Base-by-base conservation (phyloP, 2,329 filamentous ascomycete genomes). In the Alternaria ventricosa region DNA sequence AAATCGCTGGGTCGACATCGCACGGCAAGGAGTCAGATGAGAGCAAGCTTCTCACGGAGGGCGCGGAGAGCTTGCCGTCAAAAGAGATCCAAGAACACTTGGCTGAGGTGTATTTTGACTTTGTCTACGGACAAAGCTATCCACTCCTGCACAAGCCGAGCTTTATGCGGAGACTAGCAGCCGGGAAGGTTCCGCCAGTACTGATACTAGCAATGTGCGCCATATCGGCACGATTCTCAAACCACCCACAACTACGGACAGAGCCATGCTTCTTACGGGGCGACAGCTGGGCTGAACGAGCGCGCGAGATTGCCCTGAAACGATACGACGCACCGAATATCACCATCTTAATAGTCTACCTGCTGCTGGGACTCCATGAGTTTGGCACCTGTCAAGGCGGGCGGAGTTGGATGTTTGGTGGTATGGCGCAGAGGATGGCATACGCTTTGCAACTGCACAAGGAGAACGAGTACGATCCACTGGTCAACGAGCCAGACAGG, bases 361-460 rank as follows among this genome's bases (percentile, higher is more conserved):
- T 98, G 9, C 88, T 98, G 18, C 86, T 98, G 15, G 94, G 94
- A 4, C 84, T 99, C 41, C 95, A 99, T 77, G 95, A 97, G 75
- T 98, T 98, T 73, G 96, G 96, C 59, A 98, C 95, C 12, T 98
- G 96, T 76, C 95, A 98, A 78, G 96, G 96, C 61, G 95, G 94
- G 13, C 88, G 95, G 69, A 97, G 94, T 78, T 99, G 96, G 96
- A 93, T 96, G 63, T 88, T 98, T 67, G 94, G 94, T 18, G 96
- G 96, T 1, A 94, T 97, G 84, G 96, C 95, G 13, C 94, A 97
- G 74, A 88, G 96, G 43, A 98, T 98, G 96, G 96, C 95, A 9
- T 97, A 97, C 79, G 96, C 96, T 13, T 84, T 99, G 49, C 95
- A 98, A 77, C 83, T 99, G 27, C 96, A 99, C 82, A 92, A 91